Percentiles rank a stretch among this genome's conserved stretches.
These are phyloP conservation scores for Ilyonectria sp. DNA, from an alignment of 2,329 filamentous ascomycete species.

Conservation along the genomic window DNA sequence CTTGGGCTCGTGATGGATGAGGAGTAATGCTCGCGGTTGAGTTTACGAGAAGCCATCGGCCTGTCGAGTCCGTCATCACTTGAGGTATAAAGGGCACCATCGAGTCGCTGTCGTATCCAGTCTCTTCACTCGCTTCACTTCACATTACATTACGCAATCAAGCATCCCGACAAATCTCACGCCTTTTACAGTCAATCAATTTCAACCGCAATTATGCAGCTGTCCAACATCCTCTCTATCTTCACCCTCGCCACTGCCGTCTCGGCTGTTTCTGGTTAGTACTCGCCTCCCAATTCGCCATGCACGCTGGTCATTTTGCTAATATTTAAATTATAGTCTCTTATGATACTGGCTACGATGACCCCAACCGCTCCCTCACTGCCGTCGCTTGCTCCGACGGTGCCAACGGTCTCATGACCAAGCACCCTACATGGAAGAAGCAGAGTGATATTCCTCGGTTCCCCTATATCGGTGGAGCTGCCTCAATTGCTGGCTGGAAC, in stretches of 20 bases:
- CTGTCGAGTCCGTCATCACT: neutral
- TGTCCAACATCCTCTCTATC: slow-evolving; percentile 58
- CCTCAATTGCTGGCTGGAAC: slow-evolving; percentile 70
- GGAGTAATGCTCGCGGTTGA: slow-evolving; percentile 24
- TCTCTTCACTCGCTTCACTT: neutral
- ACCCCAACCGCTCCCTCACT: slow-evolving; percentile 66
- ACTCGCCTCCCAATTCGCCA: neutral
- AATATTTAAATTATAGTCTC: slow-evolving; percentile 66
- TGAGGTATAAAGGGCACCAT: slow-evolving; percentile 37
- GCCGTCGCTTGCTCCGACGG: slow-evolving; percentile 78
- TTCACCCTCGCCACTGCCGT: slow-evolving; percentile 56
- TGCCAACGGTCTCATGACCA: slow-evolving; percentile 74
- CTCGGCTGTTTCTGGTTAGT: slow-evolving; percentile 55
- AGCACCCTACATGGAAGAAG: slow-evolving; percentile 72
- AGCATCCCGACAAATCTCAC: neutral
- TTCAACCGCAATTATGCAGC: slow-evolving; percentile 58
- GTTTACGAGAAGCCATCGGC: slow-evolving; percentile 20
- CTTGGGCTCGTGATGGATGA: slow-evolving; percentile 36
- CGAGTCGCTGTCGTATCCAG: neutral
- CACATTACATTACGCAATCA: neutral
- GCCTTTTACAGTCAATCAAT: slow-evolving; percentile 17
- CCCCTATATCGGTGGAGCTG: slow-evolving; percentile 69
- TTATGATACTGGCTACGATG: slow-evolving; percentile 81
- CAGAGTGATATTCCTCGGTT: slow-evolving; percentile 67
- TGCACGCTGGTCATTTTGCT: slow-evolving; percentile 4